Evolutionary conservation across 1,139 yeast species (phyloP).

Genomic region (Groenewaldozyma auringiensis): DNA sequence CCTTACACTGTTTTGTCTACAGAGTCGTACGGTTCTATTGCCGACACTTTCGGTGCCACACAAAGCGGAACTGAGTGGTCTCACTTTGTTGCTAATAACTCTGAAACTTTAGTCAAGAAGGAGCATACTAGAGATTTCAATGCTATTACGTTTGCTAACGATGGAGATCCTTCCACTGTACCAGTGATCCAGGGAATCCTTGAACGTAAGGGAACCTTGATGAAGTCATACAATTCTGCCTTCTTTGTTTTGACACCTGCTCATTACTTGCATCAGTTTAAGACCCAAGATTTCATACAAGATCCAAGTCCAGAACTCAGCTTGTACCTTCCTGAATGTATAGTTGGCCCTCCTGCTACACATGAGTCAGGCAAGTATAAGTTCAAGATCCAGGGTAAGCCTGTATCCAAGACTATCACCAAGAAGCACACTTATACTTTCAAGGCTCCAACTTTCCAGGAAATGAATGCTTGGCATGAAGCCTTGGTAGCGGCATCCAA

Average conservation of each 20-base stretch:
- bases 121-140: constrained; percentile 34
- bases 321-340: constrained; percentile 41
- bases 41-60: constrained; percentile 30
- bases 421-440: constrained; percentile 37
- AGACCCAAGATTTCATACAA: constrained; percentile 34
- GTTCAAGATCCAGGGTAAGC: constrained; percentile 41
- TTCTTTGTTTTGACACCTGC: constrained; percentile 42
- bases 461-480: constrained; percentile 39
- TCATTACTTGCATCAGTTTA: constrained; percentile 40
- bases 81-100: constrained; percentile 32
- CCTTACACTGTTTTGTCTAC: constrained; percentile 26
- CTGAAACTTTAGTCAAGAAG: constrained; percentile 27
- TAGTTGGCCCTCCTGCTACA: constrained; percentile 33
- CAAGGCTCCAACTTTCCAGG: constrained; percentile 40
- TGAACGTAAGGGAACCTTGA: constrained; percentile 37
- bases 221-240: constrained; percentile 37
- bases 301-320: constrained; percentile 41
- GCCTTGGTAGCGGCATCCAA: constrained; percentile 27
- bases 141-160: constrained; percentile 34
- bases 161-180: constrained; percentile 33
- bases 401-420: constrained; percentile 29
- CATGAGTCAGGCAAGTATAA: constrained; percentile 34
- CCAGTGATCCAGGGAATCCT: constrained; percentile 44
- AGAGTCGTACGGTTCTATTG: constrained; percentile 28
- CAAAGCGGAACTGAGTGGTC: constrained; percentile 40